Evolutionary conservation across 1,284 basidiomycete species (phyloP).

Genomic region (Boletus nobilissimus): DNA sequence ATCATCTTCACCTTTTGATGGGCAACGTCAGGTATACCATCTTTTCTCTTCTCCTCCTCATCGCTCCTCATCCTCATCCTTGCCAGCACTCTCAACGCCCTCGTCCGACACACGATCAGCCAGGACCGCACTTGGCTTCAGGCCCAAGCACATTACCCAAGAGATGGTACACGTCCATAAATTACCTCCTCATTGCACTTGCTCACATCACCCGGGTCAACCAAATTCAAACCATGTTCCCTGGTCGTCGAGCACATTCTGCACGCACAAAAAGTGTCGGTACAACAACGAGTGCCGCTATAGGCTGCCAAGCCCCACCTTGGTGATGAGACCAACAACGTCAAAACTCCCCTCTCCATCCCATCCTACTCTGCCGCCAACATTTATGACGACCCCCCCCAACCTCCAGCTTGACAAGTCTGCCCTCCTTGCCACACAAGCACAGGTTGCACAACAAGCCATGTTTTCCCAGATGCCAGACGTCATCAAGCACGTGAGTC

Average conservation of each 20-base stretch:
- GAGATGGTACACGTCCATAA: conserved; percentile 71
- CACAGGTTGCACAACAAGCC: conserved; percentile 82
- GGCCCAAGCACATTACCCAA: conserved; percentile 77
- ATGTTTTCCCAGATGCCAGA: conserved; percentile 83
- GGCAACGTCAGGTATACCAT: conserved; percentile 65
- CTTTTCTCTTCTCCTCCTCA: neutral
- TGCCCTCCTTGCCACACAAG: conserved; percentile 74
- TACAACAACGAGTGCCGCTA: conserved; percentile 70
- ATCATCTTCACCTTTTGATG: conserved; percentile 80
- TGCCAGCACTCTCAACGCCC: conserved; percentile 32
- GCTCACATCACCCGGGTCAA: conserved; percentile 60
- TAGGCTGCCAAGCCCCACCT: conserved; percentile 79
- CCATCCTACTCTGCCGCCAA: conserved; percentile 70
- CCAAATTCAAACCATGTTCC: conserved; percentile 80
- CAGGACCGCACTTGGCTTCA: conserved; percentile 73
- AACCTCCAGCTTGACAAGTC: conserved; percentile 68
- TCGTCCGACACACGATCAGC: conserved; percentile 58
- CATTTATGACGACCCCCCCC: conserved; percentile 67
- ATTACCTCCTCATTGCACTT: rapidly evolving
- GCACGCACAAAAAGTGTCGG: conserved; percentile 35
- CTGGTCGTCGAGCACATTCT: conserved; percentile 47
- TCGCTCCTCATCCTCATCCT: neutral
- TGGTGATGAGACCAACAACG: conserved; percentile 78
- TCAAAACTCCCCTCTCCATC: conserved; percentile 76
- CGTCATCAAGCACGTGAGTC: conserved; percentile 79